Percentiles rank a stretch among this genome's conserved stretches.
Conservation (phyloP, 208 protist species). For the Acanthamoeba polyphaga region DNA sequence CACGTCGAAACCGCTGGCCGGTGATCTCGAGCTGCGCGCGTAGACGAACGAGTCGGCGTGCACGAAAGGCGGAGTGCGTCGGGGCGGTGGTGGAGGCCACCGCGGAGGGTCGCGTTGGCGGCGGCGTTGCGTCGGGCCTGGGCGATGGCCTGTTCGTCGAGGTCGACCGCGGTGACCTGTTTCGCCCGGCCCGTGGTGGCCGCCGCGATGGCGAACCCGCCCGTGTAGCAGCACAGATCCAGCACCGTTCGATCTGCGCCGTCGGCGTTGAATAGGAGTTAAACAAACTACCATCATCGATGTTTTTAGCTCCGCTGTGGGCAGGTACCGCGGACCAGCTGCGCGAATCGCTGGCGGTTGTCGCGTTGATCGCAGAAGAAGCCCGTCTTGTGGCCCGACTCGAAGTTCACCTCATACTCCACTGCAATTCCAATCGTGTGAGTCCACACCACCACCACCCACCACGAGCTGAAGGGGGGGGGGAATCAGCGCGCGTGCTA, state of each 20-base stretch:
- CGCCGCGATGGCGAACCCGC: slow-evolving; percentile 15
- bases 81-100: too few species aligned
- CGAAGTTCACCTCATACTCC: slow-evolving; percentile 28
- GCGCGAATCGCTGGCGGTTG: slow-evolving; percentile 5
- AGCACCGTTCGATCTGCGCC: slow-evolving; percentile 1
- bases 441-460: too few species aligned
- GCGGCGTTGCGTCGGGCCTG: slow-evolving; percentile 46
- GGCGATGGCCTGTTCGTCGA: slow-evolving; percentile 43
- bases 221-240: slow-evolving; percentile 56
- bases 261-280: background rate
- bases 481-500: background rate
- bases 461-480: background rate
- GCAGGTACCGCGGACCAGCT: background rate
- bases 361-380: slow-evolving; percentile 69
- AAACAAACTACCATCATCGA: background rate
- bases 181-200: background rate
- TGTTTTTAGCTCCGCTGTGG: too few species aligned
- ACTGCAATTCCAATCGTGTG: background rate
- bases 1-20: slow-evolving; percentile 34
- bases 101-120: background rate
- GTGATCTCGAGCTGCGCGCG: slow-evolving; percentile 40
- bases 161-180: slow-evolving; percentile 45
- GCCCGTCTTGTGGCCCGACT: slow-evolving; percentile 60
- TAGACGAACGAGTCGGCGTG: slow-evolving; percentile 54
- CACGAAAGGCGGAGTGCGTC: background rate